Conservation (phyloP, 2,329 filamentous ascomycete genomes). For the Aspergillus nomiae region DNA sequence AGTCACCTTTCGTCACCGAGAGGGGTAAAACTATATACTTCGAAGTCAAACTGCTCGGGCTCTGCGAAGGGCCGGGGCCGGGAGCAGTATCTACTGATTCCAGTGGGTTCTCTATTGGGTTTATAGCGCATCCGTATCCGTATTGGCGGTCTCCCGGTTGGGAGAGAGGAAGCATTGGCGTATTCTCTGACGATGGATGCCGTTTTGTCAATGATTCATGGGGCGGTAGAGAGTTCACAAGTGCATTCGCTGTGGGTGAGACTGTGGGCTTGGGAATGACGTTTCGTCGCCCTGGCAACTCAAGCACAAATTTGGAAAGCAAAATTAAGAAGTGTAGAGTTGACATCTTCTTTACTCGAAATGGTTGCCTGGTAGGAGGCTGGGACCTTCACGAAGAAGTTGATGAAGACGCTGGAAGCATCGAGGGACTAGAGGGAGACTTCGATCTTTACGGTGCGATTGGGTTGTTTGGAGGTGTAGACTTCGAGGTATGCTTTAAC, state of each 20-base stretch:
- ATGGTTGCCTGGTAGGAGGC: constrained; percentile 53
- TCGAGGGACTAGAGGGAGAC: constrained; percentile 70
- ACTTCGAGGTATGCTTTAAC: constrained; percentile 59
- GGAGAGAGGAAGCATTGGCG: constrained; percentile 62
- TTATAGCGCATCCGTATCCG: constrained; percentile 63
- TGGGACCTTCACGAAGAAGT: constrained; percentile 65
- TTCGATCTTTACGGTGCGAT: constrained; percentile 63
- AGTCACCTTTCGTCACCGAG: constrained; percentile 52
- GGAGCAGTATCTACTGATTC: constrained; percentile 39
- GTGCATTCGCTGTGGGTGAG: constrained; percentile 55
- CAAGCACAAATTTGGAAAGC: constrained; percentile 34
- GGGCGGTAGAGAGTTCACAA: constrained; percentile 61
- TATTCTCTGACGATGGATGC: constrained; percentile 65
- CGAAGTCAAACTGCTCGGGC: constrained; percentile 54
- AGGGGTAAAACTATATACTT: constrained; percentile 60
- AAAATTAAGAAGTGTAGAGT: constrained; percentile 39
- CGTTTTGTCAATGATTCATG: constrained; percentile 64
- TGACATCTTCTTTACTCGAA: constrained; percentile 62
- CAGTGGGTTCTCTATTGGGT: constrained; percentile 61
- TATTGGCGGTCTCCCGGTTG: constrained; percentile 64
- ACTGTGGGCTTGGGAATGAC: constrained; percentile 62
- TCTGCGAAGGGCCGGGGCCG: constrained; percentile 42
- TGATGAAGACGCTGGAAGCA: constrained; percentile 58
- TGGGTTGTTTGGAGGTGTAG: constrained; percentile 63
- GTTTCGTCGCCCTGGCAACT: constrained; percentile 45